Conservation (phyloP, 2,329 filamentous ascomycete species). For the Cytospora piceicola region DNA sequence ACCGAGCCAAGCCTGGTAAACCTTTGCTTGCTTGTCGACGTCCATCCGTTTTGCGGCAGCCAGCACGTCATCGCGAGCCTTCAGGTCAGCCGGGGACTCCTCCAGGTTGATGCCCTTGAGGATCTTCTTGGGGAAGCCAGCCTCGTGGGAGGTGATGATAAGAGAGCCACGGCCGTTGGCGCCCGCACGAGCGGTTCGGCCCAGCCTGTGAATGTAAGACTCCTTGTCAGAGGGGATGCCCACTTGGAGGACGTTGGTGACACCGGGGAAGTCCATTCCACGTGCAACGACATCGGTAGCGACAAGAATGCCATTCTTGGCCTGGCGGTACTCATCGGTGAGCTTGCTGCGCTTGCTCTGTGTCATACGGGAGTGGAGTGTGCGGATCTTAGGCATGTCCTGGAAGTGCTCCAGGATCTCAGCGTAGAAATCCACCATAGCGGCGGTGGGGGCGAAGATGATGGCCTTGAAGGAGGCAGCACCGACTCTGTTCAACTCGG, state of each 20-base stretch:
- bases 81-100: slow-evolving; percentile 50
- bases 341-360: slow-evolving; percentile 56
- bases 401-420: slow-evolving; percentile 46
- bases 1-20: slow-evolving; percentile 62
- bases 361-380: slow-evolving; percentile 56
- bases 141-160: slow-evolving; percentile 57
- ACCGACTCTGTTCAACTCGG: slow-evolving; percentile 44
- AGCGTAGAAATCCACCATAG: slow-evolving; percentile 55
- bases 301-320: slow-evolving; percentile 59
- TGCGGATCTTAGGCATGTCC: slow-evolving; percentile 48
- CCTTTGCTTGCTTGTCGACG: slow-evolving; percentile 48
- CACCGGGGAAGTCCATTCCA: slow-evolving; percentile 74
- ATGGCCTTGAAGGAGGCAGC: slow-evolving; percentile 76
- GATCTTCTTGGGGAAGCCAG: slow-evolving; percentile 53
- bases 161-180: slow-evolving; percentile 67
- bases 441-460: slow-evolving; percentile 71
- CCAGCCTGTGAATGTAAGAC: slow-evolving; percentile 70
- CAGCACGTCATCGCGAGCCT: slow-evolving; percentile 44
- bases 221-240: slow-evolving; percentile 63
- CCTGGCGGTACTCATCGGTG: slow-evolving; percentile 65
- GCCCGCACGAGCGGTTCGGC: slow-evolving; percentile 68
- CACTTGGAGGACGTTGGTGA: slow-evolving; percentile 68
- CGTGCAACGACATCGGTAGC: slow-evolving; percentile 73
- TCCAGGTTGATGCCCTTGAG: slow-evolving; percentile 59
- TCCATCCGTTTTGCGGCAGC: slow-evolving; percentile 48